A percentile compares a stretch with the other conserved stretches of the same genome.
phyloP scores from a whole-genome alignment of 2,329 filamentous ascomycete species.

The Botrytis cinerea region DNA sequence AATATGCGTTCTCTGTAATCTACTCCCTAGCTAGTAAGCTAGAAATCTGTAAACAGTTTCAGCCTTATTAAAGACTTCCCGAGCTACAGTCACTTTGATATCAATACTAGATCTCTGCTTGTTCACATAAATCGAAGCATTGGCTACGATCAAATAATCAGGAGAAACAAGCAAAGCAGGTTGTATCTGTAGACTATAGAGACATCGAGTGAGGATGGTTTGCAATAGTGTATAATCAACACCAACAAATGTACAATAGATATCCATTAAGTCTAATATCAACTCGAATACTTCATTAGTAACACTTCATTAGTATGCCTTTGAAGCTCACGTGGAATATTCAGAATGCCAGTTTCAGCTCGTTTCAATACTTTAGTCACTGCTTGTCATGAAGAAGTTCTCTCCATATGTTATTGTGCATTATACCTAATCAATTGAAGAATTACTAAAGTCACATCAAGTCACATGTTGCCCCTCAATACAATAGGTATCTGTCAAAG shows the following conservation, averaged over 20 bases:
- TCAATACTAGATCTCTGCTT: background rate
- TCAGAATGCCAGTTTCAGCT: background rate
- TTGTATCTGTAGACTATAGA: background rate
- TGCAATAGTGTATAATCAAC: background rate
- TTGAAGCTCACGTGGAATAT: background rate
- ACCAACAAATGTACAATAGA: background rate
- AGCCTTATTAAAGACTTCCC: background rate
- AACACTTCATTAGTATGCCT: background rate
- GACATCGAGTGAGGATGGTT: background rate
- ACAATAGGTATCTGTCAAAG: background rate
- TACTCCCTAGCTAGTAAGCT: background rate
- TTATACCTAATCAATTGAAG: background rate
- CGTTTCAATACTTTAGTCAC: background rate
- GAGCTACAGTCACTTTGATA: background rate
- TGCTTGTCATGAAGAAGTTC: background rate
- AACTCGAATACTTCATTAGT: background rate
- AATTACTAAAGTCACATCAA: background rate
- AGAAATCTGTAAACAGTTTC: background rate
- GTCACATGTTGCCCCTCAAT: background rate
- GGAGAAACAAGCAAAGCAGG: background rate
- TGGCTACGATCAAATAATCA: background rate
- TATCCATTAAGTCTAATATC: background rate
- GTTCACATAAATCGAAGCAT: background rate
- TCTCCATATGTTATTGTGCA: background rate
- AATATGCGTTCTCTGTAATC: background rate